phyloP scores from a whole-genome alignment of 2,329 filamentous ascomycete species.

The Huntiella moniliformis region DNA sequence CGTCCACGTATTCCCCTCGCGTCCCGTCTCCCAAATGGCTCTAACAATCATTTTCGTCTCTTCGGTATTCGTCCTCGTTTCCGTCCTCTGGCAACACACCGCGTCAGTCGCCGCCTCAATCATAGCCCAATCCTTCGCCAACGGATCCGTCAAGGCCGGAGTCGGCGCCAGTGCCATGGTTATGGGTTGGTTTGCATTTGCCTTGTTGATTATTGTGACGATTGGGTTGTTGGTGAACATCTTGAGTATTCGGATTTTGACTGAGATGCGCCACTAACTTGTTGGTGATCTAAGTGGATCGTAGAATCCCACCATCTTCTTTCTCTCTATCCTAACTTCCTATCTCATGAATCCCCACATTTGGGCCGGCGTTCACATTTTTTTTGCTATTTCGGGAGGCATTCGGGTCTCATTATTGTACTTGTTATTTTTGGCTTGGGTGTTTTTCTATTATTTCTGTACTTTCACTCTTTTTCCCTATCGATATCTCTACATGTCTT shows the following conservation, averaged over 20 bases:
- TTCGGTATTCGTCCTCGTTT: constrained; percentile 54
- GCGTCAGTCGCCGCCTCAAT: constrained; percentile 88
- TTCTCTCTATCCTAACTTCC: too few species aligned
- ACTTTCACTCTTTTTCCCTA: background rate
- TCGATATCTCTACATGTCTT: too few species aligned
- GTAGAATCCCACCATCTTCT: too few species aligned
- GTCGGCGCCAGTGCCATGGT: constrained; percentile 94
- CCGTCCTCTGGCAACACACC: constrained; percentile 77
- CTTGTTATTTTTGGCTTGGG: background rate
- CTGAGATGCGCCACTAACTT: constrained; percentile 25
- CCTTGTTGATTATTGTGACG: constrained; percentile 81
- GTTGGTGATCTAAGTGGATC: too few species aligned
- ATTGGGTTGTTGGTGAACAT: constrained; percentile 95
- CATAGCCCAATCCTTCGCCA: constrained; percentile 81
- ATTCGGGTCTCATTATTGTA: too few species aligned
- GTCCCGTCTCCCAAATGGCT: constrained; percentile 80
- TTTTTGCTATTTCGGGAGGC: too few species aligned
- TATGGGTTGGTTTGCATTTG: constrained; percentile 93
- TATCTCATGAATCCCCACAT: too few species aligned
- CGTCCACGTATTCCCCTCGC: constrained; percentile 83
- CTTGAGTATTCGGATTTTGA: constrained; percentile 68
- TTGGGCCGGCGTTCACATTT: too few species aligned
- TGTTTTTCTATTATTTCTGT: constrained; percentile 6
- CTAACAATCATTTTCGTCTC: constrained; percentile 78
- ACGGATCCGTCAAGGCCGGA: constrained; percentile 69